A percentile compares a stretch with the other conserved stretches of the same genome.
Evolutionary conservation across 108 stramenopile species (phyloP).

Genomic region (Cylindrotheca fusiformis): DNA sequence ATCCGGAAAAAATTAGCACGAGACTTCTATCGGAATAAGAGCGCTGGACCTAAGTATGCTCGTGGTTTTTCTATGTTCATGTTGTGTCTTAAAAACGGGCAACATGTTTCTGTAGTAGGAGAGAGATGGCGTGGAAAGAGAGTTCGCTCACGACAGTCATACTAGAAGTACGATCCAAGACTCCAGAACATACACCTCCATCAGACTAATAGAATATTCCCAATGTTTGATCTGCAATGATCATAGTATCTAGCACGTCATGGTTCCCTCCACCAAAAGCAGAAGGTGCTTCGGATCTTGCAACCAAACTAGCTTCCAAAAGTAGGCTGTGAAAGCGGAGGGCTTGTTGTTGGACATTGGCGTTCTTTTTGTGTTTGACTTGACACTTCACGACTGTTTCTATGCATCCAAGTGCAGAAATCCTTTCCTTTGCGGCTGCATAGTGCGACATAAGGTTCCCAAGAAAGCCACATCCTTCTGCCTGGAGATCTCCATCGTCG

Average conservation of each 20-base stretch:
- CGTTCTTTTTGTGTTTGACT: slow-evolving; percentile 1
- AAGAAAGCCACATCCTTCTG: slow-evolving; percentile 7
- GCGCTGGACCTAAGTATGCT: too few relatives aligned
- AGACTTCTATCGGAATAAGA: too few relatives aligned
- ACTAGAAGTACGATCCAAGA: too few relatives aligned
- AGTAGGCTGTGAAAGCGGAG: slow-evolving; percentile 15
- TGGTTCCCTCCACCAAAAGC: slow-evolving; percentile 16
- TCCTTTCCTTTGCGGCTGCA: neutral
- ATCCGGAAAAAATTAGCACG: too few relatives aligned
- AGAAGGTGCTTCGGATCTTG: neutral
- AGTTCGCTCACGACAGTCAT: too few relatives aligned
- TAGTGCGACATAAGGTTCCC: slow-evolving; percentile 1
- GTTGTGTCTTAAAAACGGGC: too few relatives aligned
- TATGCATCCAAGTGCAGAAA: slow-evolving; percentile 1
- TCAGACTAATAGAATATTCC: too few relatives aligned
- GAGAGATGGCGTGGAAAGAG: too few relatives aligned
- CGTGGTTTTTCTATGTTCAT: too few relatives aligned
- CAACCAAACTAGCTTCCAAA: neutral
- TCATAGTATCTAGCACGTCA: slow-evolving; percentile 12
- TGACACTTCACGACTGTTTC: slow-evolving; percentile 14
- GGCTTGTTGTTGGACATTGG: slow-evolving; percentile 5
- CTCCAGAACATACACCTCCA: too few relatives aligned
- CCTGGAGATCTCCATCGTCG: slow-evolving; percentile 11
- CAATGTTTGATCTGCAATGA: too few relatives aligned
- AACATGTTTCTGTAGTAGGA: too few relatives aligned